Evolutionary conservation across 169 alveolate genomes (phyloP), one percentile per base, ranked within the genome.

Genomic region (Blepharisma undulans): DNA sequence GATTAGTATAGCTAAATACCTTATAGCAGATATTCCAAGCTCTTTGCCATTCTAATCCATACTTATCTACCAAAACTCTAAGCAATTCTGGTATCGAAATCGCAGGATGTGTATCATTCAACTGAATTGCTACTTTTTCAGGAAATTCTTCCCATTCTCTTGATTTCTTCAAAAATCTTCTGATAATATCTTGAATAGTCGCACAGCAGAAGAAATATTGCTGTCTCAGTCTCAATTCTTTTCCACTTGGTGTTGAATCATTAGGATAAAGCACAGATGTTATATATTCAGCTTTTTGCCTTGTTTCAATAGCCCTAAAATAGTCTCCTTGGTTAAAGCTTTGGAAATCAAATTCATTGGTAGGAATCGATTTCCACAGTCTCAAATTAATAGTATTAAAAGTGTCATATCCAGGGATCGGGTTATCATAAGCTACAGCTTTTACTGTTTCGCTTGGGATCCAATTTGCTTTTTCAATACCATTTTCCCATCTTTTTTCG

Each of bases 61-160:
- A 98, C 33, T 95, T 93, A 92, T 98, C 99, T 12, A 98, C 94
- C 76, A 98, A 93, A 33, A 98, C 95, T 85, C 99, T 97, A 48
- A 98, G 96, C 87, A 98, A 88, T 94, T 98, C 99, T 19, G 98
- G 98, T 25, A 98, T 95, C 21, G 99, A 99, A 79, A 98, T 95
- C 25, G 99, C 98, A 22, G 99, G 99, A 95, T 98, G 99, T 72
- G 99, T 98, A 93, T 98, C 99, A 93, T 98, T 98, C 48, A 98
- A 94, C 91, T 98, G 98, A 33, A 97, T 93, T 16, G 97, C 94
- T 59, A 94, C 97, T 84, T 98, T 97, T 33, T 96, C 96, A 12
- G 99, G 99, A 74, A 98, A 95, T 7, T 97, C 98, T 19, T 94
- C 95, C 99, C 99, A 86, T 85, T 95, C 96, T 72, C 96, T 89